Evolutionary conservation across 2,329 filamentous ascomycete genomes (phyloP), one percentile per base, ranked within the genome.

Genomic region (Lasiodiplodia theobromae): DNA sequence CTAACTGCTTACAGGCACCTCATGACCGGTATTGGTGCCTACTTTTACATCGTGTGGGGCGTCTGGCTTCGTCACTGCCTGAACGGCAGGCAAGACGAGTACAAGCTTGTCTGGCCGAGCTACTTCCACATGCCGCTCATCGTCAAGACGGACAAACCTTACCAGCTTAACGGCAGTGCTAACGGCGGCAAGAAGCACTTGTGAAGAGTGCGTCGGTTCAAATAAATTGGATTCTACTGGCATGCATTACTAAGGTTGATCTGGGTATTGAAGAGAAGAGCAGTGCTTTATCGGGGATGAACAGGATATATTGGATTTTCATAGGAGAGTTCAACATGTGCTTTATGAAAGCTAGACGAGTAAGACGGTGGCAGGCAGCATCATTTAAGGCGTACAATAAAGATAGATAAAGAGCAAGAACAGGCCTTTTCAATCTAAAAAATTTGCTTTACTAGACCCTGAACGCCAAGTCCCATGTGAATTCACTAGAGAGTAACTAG

Each of bases 31-130:
- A 83, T 90, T 44, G 93, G 93, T 77, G 92, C 92, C 18, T 96
- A 96, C 78, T 91, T 91, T 76, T 93, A 95, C 77, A 93, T 96
- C 72, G 83, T 89, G 16, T 96, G 93, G 92, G 91, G 92, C 16
- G 89, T 94, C 31, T 95, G 92, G 90, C 84, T 96, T 21, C 87
- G 92, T 51, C 89, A 91, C 71, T 93, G 92, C 73, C 82, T 96
- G 62, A 92, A 94, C 70, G 88, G 89, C 3, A 85, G 85, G 56
- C 91, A 93, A 74, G 87, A 91, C 52, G 88, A 94, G 75, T 96
- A 89, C 75, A 84, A 86, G 73, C 81, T 96, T 68, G 74, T 86
- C 64, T 96, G 93, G 92, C 87, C 89, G 1, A 87, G 85, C 28
- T 72, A 88, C 16, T 84, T 88, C 73, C 86, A 83, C 7, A 87